Evolutionary conservation across 495 filamentous ascomycete genomes (phyloP), one percentile per base, ranked within the genome.

Genomic region (Penicillium dipodomyicola): DNA sequence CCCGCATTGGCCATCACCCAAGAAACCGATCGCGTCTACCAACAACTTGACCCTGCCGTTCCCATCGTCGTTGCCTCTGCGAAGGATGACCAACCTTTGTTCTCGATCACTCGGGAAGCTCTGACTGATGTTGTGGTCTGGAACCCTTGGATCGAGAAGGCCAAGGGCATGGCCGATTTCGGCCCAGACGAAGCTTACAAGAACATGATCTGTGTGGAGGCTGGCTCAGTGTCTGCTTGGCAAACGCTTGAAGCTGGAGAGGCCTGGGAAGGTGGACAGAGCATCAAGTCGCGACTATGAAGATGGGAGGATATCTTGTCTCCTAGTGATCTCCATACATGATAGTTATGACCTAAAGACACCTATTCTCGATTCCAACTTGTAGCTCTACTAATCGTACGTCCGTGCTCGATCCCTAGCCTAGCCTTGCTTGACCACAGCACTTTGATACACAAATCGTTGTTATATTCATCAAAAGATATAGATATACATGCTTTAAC

Each of bases 71-170:
- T 80, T 27, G 70, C 79, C 2, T 83, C 96, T 4, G 60, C 76
- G 1, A 79, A 87, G 51, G 81, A 78, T 49, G 85, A 84, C 40
- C 76, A 80, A 65, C 72, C 85, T 48, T 72, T 81, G 29, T 96
- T 86, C 74, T 83, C 82, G 20, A 77, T 97, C 30, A 81, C 83
- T 17, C 82, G 95, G 40, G 89, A 96, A 71, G 91, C 87, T 63
- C 75, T 99, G 53, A 75, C 75, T 52, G 90, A 97, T 51, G 87
- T 92, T 32, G 92, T 96, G 2, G 90, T 99, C 3, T 99, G 95
- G 95, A 99, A 99, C 70, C 95, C 95, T 4, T 97, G 94, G 92
- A 78, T 79, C 30, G 89, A 90, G 52, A 93, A 92, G 72, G 87
- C 89, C 8, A 80, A 80, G 60, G 81, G 80, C 0, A 92, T 97